phyloP scores from a whole-genome alignment of 2,329 filamentous ascomycete genomes.

The Zasmidium citrigriseum region DNA sequence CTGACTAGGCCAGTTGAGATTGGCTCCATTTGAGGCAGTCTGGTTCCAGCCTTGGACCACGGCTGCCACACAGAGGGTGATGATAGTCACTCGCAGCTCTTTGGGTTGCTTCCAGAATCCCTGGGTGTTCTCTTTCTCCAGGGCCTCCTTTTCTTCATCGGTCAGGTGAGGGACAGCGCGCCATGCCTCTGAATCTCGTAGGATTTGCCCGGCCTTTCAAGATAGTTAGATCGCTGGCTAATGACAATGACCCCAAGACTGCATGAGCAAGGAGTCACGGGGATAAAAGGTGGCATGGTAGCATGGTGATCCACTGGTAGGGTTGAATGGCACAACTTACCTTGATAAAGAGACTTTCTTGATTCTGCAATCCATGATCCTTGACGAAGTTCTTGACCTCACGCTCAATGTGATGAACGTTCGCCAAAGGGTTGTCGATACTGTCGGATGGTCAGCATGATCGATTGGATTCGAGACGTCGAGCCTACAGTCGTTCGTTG shows the following conservation, averaged over 20 bases:
- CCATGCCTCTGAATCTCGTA: conserved; percentile 30
- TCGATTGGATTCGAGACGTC: too few relatives aligned
- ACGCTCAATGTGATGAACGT: conserved; percentile 19
- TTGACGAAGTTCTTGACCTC: conserved; percentile 16
- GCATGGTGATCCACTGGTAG: background rate
- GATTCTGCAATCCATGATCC: conserved; percentile 16
- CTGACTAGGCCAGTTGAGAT: conserved; percentile 34
- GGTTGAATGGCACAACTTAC: background rate
- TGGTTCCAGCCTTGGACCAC: conserved; percentile 38
- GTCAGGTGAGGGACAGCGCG: conserved; percentile 26
- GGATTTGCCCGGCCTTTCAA: conserved; percentile 25
- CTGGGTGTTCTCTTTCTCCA: conserved; percentile 15
- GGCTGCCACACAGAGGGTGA: conserved; percentile 36
- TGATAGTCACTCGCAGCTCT: conserved; percentile 33
- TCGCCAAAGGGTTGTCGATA: conserved; percentile 25
- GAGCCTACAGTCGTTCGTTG: conserved; percentile 17
- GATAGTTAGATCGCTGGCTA: background rate
- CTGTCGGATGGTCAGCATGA: conserved; percentile 7
- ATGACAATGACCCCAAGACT: background rate
- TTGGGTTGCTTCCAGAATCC: conserved; percentile 35
- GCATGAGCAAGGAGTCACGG: too few relatives aligned
- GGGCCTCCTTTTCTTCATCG: conserved; percentile 23
- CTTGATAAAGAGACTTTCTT: conserved; percentile 23
- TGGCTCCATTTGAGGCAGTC: conserved; percentile 35
- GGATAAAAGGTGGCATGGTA: too few relatives aligned